Percentiles rank a stretch among this genome's conserved stretches.
Evolutionary conservation across 2,329 filamentous ascomycete species (phyloP).

Genomic region (Trichophyton schoenleinii): DNA sequence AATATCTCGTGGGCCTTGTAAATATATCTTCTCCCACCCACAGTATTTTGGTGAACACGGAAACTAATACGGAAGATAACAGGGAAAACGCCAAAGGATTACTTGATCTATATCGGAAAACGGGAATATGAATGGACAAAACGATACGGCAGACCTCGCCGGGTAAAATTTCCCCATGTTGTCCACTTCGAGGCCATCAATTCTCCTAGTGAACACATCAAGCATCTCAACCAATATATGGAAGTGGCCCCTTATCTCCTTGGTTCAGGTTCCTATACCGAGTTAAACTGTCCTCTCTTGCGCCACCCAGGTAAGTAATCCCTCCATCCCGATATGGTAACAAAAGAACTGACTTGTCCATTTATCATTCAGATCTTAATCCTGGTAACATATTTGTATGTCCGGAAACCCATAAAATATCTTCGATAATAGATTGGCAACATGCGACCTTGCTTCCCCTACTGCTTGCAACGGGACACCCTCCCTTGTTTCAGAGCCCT

Average conservation of each 20-base stretch:
- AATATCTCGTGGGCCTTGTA: background rate
- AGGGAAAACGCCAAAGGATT: constrained; percentile 7
- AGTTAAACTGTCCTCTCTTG: constrained; percentile 6
- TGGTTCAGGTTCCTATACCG: background rate
- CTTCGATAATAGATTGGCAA: constrained; percentile 13
- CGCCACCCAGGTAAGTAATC: constrained; percentile 14
- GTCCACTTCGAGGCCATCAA: constrained; percentile 7
- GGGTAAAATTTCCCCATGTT: constrained; percentile 7
- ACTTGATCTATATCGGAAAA: constrained; percentile 5
- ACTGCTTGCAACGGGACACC: constrained; percentile 12
- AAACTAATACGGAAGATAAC: background rate
- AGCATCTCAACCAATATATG: constrained; percentile 9
- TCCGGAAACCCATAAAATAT: constrained; percentile 5
- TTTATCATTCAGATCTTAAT: constrained; percentile 8
- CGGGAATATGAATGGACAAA: constrained; percentile 8
- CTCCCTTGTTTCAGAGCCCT: constrained; percentile 8
- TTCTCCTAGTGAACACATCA: constrained; percentile 4
- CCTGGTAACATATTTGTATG: constrained; percentile 12
- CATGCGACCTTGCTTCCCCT: constrained; percentile 10
- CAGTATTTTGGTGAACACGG: too few species aligned
- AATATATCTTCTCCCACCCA: too few species aligned
- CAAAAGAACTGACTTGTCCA: background rate
- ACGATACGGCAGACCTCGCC: constrained; percentile 9
- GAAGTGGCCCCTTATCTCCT: constrained; percentile 10
- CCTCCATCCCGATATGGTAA: background rate